These are phyloP conservation scores for Oenanthe javanica DNA, from an alignment of 140 eudicot species.

Conservation along the genomic window DNA sequence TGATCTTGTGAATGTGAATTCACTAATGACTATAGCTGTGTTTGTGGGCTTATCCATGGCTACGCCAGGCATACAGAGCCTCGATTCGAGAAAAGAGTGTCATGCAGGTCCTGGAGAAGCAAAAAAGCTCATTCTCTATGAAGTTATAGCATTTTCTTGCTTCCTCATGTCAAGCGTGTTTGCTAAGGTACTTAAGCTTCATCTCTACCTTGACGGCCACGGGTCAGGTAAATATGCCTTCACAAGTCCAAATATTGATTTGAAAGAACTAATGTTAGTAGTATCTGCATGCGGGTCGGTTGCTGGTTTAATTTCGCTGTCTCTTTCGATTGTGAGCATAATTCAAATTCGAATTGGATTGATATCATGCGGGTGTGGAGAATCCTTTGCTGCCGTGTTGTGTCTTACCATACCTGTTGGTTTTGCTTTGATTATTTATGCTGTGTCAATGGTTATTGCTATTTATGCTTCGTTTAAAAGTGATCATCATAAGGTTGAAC, in stretches of 20 bases:
- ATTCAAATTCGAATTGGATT: background rate
- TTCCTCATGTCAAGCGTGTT: background rate
- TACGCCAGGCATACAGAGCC: background rate
- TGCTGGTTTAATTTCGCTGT: background rate
- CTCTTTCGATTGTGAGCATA: background rate
- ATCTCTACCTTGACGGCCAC: background rate
- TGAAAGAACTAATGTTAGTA: background rate
- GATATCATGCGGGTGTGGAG: background rate
- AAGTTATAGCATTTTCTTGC: background rate
- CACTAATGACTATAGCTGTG: background rate
- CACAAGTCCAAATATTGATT: background rate
- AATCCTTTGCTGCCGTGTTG: background rate
- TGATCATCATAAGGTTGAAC: background rate
- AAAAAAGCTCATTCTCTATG: background rate
- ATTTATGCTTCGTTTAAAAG: background rate
- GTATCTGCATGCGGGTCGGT: background rate
- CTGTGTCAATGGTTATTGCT: background rate
- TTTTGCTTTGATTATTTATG: background rate
- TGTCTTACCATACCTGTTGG: background rate
- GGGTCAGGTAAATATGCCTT: background rate
- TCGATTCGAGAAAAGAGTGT: background rate
- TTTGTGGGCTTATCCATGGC: background rate
- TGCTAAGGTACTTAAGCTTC: constrained; percentile 1
- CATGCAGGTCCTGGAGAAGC: background rate
- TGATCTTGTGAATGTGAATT: background rate